phyloP scores from a whole-genome alignment of 2,329 filamentous ascomycete genomes.

The Colletotrichum navitas region DNA sequence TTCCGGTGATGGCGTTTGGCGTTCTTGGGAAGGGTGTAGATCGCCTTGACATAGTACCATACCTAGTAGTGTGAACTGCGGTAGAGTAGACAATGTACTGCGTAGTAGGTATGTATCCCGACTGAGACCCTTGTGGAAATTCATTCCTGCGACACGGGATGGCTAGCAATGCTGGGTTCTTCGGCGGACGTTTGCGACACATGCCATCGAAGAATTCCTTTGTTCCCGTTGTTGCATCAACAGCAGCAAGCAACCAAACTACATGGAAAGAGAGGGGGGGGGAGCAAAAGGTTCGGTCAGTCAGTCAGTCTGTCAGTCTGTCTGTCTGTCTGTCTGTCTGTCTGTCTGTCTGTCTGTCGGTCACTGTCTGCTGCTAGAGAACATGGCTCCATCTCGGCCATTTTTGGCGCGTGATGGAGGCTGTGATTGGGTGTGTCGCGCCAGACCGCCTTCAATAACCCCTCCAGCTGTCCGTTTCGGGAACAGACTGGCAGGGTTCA shows the following conservation, averaged over 20 bases:
- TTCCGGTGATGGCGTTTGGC: conserved; percentile 1
- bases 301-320: no score
- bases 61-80: no score
- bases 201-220: conserved; percentile 18
- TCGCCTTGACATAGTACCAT: background rate
- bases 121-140: conserved; percentile 12
- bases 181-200: conserved; percentile 12
- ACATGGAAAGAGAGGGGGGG: background rate
- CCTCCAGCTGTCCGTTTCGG: conserved; percentile 30
- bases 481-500: conserved; percentile 24
- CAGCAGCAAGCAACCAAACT: conserved; percentile 3
- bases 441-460: conserved; percentile 39
- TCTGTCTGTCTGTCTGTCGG: background rate
- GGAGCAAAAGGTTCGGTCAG: background rate
- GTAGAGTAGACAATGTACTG: no score
- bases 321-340: background rate
- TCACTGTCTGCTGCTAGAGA: conserved; percentile 22
- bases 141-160: background rate
- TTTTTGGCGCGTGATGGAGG: conserved; percentile 6
- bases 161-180: conserved; percentile 16
- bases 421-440: conserved; percentile 29
- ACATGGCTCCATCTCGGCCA: background rate
- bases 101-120: background rate
- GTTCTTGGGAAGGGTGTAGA: background rate
- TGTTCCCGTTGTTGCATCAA: conserved; percentile 27